Base-by-base conservation (phyloP, 2,329 filamentous ascomycete species). In the Coniochaeta sp. region DNA sequence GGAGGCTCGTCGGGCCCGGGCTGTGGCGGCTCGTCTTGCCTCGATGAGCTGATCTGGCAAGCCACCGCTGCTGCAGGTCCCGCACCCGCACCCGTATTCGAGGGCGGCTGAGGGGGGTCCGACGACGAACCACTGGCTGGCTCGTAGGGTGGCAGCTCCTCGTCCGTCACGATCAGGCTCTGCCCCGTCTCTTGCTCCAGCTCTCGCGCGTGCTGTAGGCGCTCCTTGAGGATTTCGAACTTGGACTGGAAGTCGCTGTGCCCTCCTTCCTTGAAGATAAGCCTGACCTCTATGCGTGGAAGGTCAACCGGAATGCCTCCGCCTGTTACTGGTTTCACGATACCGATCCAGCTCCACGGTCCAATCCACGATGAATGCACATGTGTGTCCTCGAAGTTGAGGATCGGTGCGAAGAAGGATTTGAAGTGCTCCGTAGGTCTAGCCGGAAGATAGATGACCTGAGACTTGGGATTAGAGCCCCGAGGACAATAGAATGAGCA, bases 211-310 rank as follows among this genome's bases (percentile, higher is more conserved):
- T 97, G 91, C 64, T 89, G 83, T 60, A 96, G 77, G 7, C 91
- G 84, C 70, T 96, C 93, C 70, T 91, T 92, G 64, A 97, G 86
- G 60, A 89, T 82, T 68, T 96, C 91, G 69, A 93, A 96, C 58
- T 85, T 85, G 57, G 85, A 84, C 68, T 93, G 88, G 70, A 96
- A 98, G 66, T 96, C 92, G 72, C 89, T 95, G 61, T 93, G 93
- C n/a, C 93, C 93, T 50, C 93, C 93, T 63, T 98, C 93, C 71
- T 92, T 93, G 79, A 98, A 98, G 24, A 88, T 92, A 68, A 97
- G 82, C 71, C 90, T 92, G 65, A 96, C 74, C 68, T 95, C 91
- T 50, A 96, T 80, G 30, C 87, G 85, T 19, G 88, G 82, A 63
- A 91, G 82, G 24, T 88, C 80, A 5, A 88, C 76, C 0, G 93